Evolutionary conservation across 2,329 filamentous ascomycete genomes (phyloP).

Genomic region (Neoscytalidium dimidiatum): DNA sequence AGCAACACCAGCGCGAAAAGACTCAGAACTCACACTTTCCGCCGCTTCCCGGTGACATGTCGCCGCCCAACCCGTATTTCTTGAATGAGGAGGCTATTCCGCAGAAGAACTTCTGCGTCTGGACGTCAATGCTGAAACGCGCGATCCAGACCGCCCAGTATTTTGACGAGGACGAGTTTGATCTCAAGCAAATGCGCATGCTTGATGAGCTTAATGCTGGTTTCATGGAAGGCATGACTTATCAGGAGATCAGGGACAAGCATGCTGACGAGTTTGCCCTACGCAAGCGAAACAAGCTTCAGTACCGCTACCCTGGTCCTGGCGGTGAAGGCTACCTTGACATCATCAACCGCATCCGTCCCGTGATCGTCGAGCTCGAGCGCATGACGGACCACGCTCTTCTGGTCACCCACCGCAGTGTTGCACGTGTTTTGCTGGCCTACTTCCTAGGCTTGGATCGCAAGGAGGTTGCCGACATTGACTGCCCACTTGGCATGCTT

Average conservation of each 20-base stretch:
- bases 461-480: conserved; percentile 90
- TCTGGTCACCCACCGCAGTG: conserved; percentile 88
- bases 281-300: conserved; percentile 82
- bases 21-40: conserved; percentile 78
- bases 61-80: conserved; percentile 89
- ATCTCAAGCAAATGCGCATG: conserved; percentile 97
- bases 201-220: conserved; percentile 95
- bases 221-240: conserved; percentile 91
- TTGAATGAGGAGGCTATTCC: conserved; percentile 50
- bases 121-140: conserved; percentile 95
- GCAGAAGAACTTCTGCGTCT: conserved; percentile 93
- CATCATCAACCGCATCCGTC: conserved; percentile 90
- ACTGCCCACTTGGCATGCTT: conserved; percentile 89
- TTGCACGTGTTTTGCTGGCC: conserved; percentile 88
- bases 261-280: conserved; percentile 80
- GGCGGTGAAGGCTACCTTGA: conserved; percentile 96
- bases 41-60: conserved; percentile 87
- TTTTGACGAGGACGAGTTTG: conserved; percentile 91
- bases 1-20: conserved; percentile 78
- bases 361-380: conserved; percentile 96
- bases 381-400: conserved; percentile 94
- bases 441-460: conserved; percentile 94
- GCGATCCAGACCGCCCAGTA: conserved; percentile 84
- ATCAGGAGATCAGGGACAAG: conserved; percentile 80
- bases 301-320: conserved; percentile 94